Evolutionary conservation across 208 protist genomes (phyloP), one percentile per base, ranked within the genome.

Genomic region (Novymonas esmeraldas): DNA sequence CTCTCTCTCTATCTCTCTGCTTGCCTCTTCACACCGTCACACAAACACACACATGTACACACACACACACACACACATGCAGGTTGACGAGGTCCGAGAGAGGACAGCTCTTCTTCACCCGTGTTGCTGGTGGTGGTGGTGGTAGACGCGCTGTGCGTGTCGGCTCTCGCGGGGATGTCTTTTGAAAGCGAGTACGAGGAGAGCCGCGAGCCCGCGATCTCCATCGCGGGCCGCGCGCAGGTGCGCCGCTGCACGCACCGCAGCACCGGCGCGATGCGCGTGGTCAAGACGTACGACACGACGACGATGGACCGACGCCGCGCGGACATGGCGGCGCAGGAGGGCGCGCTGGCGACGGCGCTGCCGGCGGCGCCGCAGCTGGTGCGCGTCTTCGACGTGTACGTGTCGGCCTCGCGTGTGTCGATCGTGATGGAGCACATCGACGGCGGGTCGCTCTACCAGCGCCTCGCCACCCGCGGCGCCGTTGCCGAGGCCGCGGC

Each of bases 361-460:
- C 60, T 92, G 31, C 73, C 80, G 2, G 22, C 50, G 4, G 78
- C 91, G 56, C 72, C 73, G 28, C 68, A 85, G 66, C 44, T 95
- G 39, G 70, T 91, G 51, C 75, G 64, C 50, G 57, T 99, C 9
- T 98, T 99, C 70, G 94, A 98, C 48, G 93, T 97, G 2, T 93
- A 95, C 41, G 84, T 98, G 26, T 81, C 83, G 22, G 64, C 57
- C 0, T 75, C 76, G 7, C 88, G 85, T 36, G 69, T 92, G 2
- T 78, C 79, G 18, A 87, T 98, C 49, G 93, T 99, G 10, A 98
- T 99, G 70, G 99, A 99, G 85, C 91, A 99, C 55, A 89, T 99
- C 50, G 87, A 96, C 55, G 94, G 93, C 31, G 98, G 99, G 1
- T 99, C 98, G 68, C 90, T 98, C 65, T 95, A 99, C 50, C 94